phyloP scores from a whole-genome alignment of 2,329 filamentous ascomycete species.

The Aspergillus arachidicola region DNA sequence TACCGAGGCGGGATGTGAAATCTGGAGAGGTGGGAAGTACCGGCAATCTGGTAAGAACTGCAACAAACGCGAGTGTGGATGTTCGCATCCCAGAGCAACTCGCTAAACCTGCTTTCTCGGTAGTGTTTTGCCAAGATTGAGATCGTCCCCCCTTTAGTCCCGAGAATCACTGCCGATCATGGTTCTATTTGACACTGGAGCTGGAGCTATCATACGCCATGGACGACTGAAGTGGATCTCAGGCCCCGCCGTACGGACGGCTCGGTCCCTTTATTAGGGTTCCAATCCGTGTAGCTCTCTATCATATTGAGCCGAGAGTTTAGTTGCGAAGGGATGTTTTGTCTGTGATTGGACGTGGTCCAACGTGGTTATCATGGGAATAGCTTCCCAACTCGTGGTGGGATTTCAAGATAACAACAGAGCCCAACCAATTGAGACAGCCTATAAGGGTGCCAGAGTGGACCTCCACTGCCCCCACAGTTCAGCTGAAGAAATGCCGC shows the following conservation, averaged over 20 bases:
- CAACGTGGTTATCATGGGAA: no score
- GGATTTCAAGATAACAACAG: no score
- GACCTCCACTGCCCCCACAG: background rate
- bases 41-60: background rate
- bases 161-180: background rate
- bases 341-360: no score
- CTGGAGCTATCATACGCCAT: background rate
- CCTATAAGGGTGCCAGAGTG: no score
- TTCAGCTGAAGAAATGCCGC: slow-evolving; percentile 8
- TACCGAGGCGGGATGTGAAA: background rate
- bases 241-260: background rate
- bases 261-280: background rate
- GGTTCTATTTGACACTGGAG: background rate
- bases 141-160: background rate
- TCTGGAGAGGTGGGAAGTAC: background rate
- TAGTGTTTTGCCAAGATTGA: background rate
- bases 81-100: background rate
- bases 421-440: background rate
- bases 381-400: no score
- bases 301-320: no score
- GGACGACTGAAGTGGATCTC: background rate
- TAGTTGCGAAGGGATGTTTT: no score
- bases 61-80: background rate
- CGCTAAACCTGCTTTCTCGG: background rate
- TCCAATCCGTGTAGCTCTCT: background rate